Evolutionary conservation across 352 stramenopile species (phyloP), one percentile per base, ranked within the genome.

Genomic region (Pythium rishiriense): DNA sequence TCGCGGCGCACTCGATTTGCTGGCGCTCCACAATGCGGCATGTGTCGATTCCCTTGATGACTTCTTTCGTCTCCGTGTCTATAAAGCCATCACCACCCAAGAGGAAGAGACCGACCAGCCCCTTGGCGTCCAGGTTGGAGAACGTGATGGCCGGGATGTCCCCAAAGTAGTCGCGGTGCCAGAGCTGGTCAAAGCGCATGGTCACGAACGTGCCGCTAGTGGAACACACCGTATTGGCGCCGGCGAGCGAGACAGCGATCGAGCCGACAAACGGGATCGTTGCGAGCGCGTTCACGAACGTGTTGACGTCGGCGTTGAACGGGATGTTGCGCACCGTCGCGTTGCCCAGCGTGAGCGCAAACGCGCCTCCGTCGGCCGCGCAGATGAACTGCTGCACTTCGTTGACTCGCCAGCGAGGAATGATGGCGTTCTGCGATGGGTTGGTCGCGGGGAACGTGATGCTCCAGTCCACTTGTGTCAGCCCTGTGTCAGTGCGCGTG

Each of bases 381-480:
- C 84, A 93, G 37, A 90, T 88, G 54, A 93, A 93, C 41, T 87
- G 79, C 58, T 93, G 84, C 24, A 90, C 78, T 66, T 93, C 84
- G 37, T 87, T 49, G 6, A 77, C 71, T 56, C 78, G 81, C 83
- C 83, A 93, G 0, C 58, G 59, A 1, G 81, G 74, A 0, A 77
- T 62, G 22, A 91, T 48, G 1, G 74, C 77, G 33, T 76, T 87
- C 14, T 93, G 83, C 14, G 66, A 70, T 0, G 70, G 29, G 45
- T 89, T 88, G 0, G 71, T 61, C 2, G 37, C 45, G 9, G 81
- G 75, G 53, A 87, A 91, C 10, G 70, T 77, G 39, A 91, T 68
- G 29, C 61, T 60, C 83, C 83, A 93, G 26, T 84, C 66, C 0
- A 62, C 70, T 56, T 76, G 71, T 1, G 55, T 82, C 14, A 70